Evolutionary conservation across 768 basidiomycete species (phyloP).

Genomic region (Trametes maxima): DNA sequence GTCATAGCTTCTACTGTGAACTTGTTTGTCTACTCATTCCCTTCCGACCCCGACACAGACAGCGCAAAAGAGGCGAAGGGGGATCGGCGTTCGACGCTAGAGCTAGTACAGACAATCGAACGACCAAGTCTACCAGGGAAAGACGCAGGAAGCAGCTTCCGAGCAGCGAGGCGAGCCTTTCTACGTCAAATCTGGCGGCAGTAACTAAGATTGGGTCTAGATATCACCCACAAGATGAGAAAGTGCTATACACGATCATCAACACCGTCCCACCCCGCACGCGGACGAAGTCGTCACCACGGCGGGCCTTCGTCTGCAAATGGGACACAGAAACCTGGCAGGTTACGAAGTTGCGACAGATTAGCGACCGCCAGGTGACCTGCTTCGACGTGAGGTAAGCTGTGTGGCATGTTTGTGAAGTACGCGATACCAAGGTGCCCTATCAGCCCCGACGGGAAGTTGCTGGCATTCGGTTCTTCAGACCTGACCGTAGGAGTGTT

Average conservation of each 20-base stretch:
- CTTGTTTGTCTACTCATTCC: conserved; percentile 64
- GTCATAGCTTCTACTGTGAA: conserved; percentile 66
- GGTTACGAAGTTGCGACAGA: conserved; percentile 64
- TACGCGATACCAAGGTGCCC: neutral
- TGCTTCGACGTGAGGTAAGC: conserved; percentile 86
- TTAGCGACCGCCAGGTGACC: conserved; percentile 80
- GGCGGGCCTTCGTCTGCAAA: conserved; percentile 66
- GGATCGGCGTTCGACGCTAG: conserved; percentile 36
- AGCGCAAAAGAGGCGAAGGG: conserved; percentile 45
- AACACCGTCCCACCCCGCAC: conserved; percentile 69
- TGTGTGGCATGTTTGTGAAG: neutral
- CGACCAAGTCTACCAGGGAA: conserved; percentile 52
- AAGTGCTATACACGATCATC: conserved; percentile 66
- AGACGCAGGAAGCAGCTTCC: conserved; percentile 57
- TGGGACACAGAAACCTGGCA: conserved; percentile 78
- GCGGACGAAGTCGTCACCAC: conserved; percentile 53
- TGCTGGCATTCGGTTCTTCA: conserved; percentile 85
- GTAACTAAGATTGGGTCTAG: conserved; percentile 37
- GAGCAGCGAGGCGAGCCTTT: conserved; percentile 55
- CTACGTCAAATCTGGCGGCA: neutral
- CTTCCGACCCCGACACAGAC: conserved; percentile 40
- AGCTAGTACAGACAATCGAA: conserved; percentile 53
- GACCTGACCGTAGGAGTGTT: conserved; percentile 84
- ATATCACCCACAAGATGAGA: conserved; percentile 54
- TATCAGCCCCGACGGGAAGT: conserved; percentile 73